Percentiles rank a stretch among this genome's conserved stretches.
These are phyloP conservation scores for Epipyxis sp. DNA, from an alignment of 108 stramenopile species.

Conservation along the genomic window DNA sequence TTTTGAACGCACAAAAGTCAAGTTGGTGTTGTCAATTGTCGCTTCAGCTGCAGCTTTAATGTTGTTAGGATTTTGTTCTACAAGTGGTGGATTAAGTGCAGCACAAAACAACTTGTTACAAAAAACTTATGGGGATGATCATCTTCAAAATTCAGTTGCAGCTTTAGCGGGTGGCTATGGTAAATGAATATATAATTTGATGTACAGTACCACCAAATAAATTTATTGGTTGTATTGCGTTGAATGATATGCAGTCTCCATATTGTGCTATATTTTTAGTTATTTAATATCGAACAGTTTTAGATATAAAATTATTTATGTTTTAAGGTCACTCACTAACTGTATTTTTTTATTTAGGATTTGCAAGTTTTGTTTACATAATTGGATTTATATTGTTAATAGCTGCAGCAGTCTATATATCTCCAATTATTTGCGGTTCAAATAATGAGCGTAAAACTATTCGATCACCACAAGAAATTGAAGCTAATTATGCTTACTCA, in stretches of 20 bases:
- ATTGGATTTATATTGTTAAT: not conserved
- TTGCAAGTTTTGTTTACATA: not conserved
- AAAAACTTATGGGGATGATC: not conserved
- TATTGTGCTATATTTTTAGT: too few relatives aligned
- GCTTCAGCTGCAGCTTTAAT: not conserved
- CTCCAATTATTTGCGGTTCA: not conserved
- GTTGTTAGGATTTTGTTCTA: not conserved
- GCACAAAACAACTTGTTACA: not conserved
- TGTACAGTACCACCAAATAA: too few relatives aligned
- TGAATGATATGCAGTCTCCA: too few relatives aligned
- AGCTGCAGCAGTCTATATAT: constrained; percentile 3
- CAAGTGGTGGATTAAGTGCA: not conserved
- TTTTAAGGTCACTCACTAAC: too few relatives aligned
- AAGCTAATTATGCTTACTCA: not conserved
- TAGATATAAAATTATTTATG: too few relatives aligned
- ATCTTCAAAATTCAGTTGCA: not conserved
- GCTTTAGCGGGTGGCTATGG: not conserved
- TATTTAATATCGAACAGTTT: too few relatives aligned
- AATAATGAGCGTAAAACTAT: not conserved
- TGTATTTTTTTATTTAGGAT: not conserved
- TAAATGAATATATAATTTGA: not conserved
- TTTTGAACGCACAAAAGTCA: constrained; percentile 1
- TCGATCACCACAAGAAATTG: constrained; percentile 6
- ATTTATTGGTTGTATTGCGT: too few relatives aligned
- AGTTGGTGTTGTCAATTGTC: not conserved